These are phyloP conservation scores for Trametes villosa DNA, from an alignment of 768 basidiomycete species.

Conservation along the genomic window DNA sequence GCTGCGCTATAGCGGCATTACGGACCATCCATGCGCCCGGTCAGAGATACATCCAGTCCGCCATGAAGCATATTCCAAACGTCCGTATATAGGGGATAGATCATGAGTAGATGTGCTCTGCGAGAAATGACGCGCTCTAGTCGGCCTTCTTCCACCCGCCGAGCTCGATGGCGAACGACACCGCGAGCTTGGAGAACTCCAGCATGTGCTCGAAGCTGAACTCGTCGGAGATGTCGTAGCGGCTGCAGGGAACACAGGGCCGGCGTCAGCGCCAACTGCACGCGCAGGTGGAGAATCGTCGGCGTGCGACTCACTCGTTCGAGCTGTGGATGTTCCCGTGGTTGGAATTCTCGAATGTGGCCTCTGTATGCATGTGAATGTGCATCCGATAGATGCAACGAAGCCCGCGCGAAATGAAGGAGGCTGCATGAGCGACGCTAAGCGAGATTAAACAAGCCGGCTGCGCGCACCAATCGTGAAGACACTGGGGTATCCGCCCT, in stretches of 20 bases:
- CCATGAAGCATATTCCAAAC: not conserved
- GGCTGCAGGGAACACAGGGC: constrained; percentile 47
- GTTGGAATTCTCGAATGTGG: constrained; percentile 77
- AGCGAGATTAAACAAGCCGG: constrained; percentile 17
- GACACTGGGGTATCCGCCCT: constrained; percentile 82
- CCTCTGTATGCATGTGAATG: constrained; percentile 46
- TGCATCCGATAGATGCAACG: constrained; percentile 12
- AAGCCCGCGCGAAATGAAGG: constrained; percentile 3
- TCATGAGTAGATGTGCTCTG: not conserved
- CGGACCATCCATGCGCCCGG: constrained; percentile 12
- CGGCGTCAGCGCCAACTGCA: constrained; percentile 12
- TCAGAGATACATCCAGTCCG: constrained; percentile 4
- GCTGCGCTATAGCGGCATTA: constrained; percentile 20
- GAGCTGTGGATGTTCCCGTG: constrained; percentile 74
- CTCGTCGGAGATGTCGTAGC: constrained; percentile 83
- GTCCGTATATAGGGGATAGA: constrained; percentile 1
- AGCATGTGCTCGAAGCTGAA: constrained; percentile 92
- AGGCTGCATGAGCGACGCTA: constrained; percentile 13
- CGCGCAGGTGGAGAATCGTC: constrained; percentile 10
- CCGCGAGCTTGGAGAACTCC: constrained; percentile 61
- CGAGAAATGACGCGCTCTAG: not conserved
- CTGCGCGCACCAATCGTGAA: constrained; percentile 75
- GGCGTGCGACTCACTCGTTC: constrained; percentile 65
- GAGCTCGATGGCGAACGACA: constrained; percentile 56
- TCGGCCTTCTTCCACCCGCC: constrained; percentile 45